Evolutionary conservation across 768 basidiomycete genomes (phyloP).

Genomic region (Psilocybe tampanensis): DNA sequence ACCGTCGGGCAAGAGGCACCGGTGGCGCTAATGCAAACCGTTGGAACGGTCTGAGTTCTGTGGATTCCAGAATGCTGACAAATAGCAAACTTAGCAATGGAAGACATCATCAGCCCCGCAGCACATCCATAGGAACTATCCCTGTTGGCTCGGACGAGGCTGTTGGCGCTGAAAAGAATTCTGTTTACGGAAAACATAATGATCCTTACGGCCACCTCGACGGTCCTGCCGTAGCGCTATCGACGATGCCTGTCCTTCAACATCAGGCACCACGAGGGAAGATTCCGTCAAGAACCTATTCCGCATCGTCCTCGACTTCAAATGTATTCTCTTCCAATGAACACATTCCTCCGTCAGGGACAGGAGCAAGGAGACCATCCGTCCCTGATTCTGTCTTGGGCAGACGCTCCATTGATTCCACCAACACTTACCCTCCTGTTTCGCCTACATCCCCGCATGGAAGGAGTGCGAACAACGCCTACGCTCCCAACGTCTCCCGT

Average conservation of each 20-base stretch:
- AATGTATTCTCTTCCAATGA: conserved; percentile 7
- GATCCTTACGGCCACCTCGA: conserved; percentile 16
- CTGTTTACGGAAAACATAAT: conserved; percentile 7
- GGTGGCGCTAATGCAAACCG: conserved; percentile 10
- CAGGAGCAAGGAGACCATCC: conserved; percentile 10
- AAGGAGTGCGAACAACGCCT: conserved; percentile 4
- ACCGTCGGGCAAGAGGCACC: conserved; percentile 13
- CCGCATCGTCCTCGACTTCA: conserved; percentile 12
- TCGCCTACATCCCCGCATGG: conserved; percentile 14
- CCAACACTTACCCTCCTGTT: conserved; percentile 19
- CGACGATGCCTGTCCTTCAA: conserved; percentile 25
- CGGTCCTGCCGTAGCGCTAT: conserved; percentile 21
- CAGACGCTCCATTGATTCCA: conserved; percentile 30
- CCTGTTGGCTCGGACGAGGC: conserved; percentile 22
- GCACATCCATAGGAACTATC: conserved; percentile 24
- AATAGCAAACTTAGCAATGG: conserved; percentile 2
- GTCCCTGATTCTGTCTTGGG: conserved; percentile 16
- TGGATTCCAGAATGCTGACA: conserved; percentile 30
- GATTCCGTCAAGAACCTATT: conserved; percentile 8
- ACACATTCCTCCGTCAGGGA: neutral
- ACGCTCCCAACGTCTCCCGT: conserved; percentile 15
- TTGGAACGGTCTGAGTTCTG: conserved; percentile 35
- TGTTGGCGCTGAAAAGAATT: conserved; percentile 25
- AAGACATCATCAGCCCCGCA: conserved; percentile 12
- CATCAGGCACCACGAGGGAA: conserved; percentile 10